Evolutionary conservation across 805 yeast species (phyloP).

Genomic region (Torulaspora gathmanii): DNA sequence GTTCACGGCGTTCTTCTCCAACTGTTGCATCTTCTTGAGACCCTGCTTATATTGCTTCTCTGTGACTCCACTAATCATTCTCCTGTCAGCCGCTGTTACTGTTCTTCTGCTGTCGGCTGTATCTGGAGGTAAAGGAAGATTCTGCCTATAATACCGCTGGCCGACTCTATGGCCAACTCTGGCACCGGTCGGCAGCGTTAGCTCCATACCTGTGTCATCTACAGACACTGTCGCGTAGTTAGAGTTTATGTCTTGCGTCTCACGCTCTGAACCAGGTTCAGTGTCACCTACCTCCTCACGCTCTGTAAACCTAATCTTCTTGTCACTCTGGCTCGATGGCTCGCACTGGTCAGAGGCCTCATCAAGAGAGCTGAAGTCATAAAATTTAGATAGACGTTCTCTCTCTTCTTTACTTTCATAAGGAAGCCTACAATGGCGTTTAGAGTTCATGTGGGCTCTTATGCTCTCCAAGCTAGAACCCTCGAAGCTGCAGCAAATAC

Average conservation of each 20-base stretch:
- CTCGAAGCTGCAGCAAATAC: conserved; percentile 75
- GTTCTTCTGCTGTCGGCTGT: conserved; percentile 62
- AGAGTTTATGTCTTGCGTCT: conserved; percentile 26
- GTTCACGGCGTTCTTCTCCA: conserved; percentile 44
- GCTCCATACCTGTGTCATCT: conserved; percentile 56
- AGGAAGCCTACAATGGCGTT: conserved; percentile 85
- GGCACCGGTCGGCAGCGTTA: conserved; percentile 71
- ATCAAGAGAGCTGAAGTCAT: conserved; percentile 73
- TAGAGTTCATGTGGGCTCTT: conserved; percentile 79
- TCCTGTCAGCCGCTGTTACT: conserved; percentile 69
- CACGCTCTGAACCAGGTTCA: conserved; percentile 33
- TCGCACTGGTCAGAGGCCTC: conserved; percentile 30
- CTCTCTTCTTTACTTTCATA: conserved; percentile 78
- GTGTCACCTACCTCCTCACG: conserved; percentile 27
- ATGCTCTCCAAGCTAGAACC: conserved; percentile 84
- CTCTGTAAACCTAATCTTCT: conserved; percentile 30
- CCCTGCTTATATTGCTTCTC: conserved; percentile 54
- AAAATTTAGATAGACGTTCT: conserved; percentile 69
- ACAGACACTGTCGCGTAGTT: conserved; percentile 38
- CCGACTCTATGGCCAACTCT: conserved; percentile 78
- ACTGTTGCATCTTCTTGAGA: conserved; percentile 42
- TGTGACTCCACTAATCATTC: conserved; percentile 53
- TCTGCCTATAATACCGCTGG: conserved; percentile 67
- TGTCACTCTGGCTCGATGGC: conserved; percentile 18
- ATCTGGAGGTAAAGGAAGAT: conserved; percentile 40